Conservation (phyloP, 768 basidiomycete genomes). For the Sporobolomyces pararoseus region DNA sequence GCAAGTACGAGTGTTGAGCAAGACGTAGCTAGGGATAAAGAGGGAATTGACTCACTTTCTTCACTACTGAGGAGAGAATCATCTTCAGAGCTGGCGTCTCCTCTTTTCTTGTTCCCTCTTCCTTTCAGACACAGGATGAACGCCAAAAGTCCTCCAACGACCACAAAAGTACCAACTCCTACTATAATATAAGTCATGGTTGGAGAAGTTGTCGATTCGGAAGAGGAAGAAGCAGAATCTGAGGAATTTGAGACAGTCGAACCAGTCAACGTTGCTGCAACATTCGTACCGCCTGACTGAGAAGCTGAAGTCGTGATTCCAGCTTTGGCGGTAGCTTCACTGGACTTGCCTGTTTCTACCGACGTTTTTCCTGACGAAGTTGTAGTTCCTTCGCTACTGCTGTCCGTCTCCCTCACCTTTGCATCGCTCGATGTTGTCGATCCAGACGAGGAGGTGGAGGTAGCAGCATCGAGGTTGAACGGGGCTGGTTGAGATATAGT, state of each 20-base stretch:
- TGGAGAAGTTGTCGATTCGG: neutral
- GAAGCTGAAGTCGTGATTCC: no score
- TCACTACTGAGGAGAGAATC: neutral
- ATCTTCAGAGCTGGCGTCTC: neutral
- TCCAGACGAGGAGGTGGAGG: neutral
- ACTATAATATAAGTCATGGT: neutral
- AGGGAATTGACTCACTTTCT: neutral
- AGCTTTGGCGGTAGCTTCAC: no score
- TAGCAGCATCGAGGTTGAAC: neutral
- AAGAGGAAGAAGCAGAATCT: neutral
- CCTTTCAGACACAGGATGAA: neutral
- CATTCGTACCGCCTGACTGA: no score
- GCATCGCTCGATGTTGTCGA: neutral
- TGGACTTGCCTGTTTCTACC: no score
- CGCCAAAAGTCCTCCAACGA: neutral
- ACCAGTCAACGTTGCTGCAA: neutral
- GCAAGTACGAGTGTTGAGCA: neutral
- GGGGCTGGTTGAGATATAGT: conserved; percentile 10
- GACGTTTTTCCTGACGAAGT: no score
- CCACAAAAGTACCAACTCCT: neutral
- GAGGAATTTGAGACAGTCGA: neutral
- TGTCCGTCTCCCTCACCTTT: neutral
- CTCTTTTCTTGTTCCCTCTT: neutral
- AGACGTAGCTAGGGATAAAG: no score
- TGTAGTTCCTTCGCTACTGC: neutral